Evolutionary conservation across 768 basidiomycete genomes (phyloP).

Genomic region (Auricularia heimuer): DNA sequence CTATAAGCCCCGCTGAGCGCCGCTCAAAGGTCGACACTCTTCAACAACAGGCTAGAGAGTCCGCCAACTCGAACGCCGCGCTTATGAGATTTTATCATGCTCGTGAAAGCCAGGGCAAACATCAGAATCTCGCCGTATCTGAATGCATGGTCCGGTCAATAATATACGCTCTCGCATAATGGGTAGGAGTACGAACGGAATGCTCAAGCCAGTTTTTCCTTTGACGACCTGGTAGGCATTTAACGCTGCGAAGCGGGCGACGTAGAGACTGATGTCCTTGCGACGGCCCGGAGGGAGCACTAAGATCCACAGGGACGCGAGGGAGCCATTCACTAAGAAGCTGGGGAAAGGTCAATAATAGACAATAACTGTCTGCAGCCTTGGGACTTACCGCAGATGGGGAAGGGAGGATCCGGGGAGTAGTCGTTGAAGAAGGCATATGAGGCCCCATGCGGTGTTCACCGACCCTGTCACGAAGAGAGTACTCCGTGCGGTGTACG

Average conservation of each 20-base stretch:
- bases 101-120: neutral
- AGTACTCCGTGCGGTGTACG: neutral
- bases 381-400: neutral
- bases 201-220: neutral
- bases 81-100: neutral
- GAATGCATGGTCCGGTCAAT: neutral
- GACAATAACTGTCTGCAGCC: neutral
- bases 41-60: neutral
- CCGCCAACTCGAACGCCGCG: neutral
- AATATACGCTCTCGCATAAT: neutral
- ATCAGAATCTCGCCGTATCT: neutral
- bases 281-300: neutral
- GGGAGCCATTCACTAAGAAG: neutral
- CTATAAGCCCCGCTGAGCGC: too few species aligned
- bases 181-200: neutral
- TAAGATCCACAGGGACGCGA: neutral
- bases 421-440: neutral
- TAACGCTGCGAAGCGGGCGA: neutral
- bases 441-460: neutral
- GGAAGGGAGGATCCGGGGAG: neutral
- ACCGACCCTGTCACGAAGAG: neutral
- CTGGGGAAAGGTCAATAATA: neutral
- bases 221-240: neutral
- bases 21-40: neutral
- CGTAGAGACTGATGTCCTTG: neutral